A percentile compares a stretch with the other conserved stretches of the same genome.
phyloP scores from a whole-genome alignment of 805 yeast species.

The Sungouiella thailandica region DNA sequence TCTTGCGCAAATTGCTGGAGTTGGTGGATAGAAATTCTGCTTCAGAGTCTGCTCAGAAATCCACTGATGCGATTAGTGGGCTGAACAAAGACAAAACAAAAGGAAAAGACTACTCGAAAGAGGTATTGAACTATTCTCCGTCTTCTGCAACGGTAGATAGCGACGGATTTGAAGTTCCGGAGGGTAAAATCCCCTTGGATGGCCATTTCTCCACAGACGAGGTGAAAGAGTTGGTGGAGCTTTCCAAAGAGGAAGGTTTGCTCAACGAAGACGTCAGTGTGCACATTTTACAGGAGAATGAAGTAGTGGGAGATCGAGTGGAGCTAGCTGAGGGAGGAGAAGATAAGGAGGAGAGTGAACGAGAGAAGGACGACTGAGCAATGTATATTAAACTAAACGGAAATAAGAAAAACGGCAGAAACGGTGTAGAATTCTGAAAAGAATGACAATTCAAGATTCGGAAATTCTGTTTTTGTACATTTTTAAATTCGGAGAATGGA shows the following conservation, averaged over 20 bases:
- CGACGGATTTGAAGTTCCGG: slow-evolving; percentile 35
- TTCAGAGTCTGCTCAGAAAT: slow-evolving; percentile 1
- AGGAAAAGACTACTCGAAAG: not conserved
- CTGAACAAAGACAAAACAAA: not conserved
- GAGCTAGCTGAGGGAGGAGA: slow-evolving; percentile 16
- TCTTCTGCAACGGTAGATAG: slow-evolving; percentile 13
- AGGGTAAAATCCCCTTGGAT: slow-evolving; percentile 36
- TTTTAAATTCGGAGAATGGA: no score
- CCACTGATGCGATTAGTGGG: not conserved
- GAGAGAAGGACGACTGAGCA: no score
- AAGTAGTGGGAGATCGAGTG: slow-evolving; percentile 27
- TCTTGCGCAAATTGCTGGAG: slow-evolving; percentile 22
- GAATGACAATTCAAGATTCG: no score
- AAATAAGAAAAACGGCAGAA: no score
- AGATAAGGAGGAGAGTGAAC: not conserved
- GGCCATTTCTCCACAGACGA: slow-evolving; percentile 37
- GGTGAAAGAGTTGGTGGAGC: slow-evolving; percentile 23
- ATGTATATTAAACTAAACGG: no score
- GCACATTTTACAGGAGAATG: slow-evolving; percentile 18
- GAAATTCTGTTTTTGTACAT: no score
- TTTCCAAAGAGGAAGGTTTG: slow-evolving; percentile 29
- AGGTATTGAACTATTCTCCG: not conserved
- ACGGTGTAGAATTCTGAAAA: no score
- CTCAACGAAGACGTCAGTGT: slow-evolving; percentile 22
- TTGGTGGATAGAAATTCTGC: slow-evolving; percentile 20